Evolutionary conservation across 2,329 filamentous ascomycete genomes (phyloP), one percentile per base, ranked within the genome.

Genomic region (Apiospora arundinis): DNA sequence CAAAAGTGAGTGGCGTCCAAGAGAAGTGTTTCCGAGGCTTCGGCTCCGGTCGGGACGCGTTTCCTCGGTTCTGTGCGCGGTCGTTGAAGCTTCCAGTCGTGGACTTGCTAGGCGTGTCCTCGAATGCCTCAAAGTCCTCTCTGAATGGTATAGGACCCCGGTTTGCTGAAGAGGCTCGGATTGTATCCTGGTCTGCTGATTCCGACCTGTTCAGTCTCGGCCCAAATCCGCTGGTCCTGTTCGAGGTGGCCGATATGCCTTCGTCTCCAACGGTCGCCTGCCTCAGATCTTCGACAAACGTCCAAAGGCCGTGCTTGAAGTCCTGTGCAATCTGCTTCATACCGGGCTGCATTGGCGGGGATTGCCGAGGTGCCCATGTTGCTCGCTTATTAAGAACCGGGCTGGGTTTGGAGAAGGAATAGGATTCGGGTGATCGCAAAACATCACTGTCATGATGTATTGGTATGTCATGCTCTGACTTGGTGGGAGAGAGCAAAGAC

Each of bases 181-280:
- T 85, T 2, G 84, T 87, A 72, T 86, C 84, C 74, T 86, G 84
- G 70, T 85, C 82, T 45, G 77, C 82, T 45, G 77, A 80, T 48
- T 76, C 74, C 49, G 73, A 74, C 73, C 73, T 76, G 44, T 70
- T 72, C 8, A 74, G 70, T 37, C 78, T 76, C 3, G 76, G 70
- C 71, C 74, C 70, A 78, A 79, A 78, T 68, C 78, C 80, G 72
- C 74, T 79, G 72, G 80, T 82, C 63, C 81, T 75, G 72, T 82
- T 77, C 52, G 77, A 79, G n/a, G 78, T 81, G 18, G 90, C 91
- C 72, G 86, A 90, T 74, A 94, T 90, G 21, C 91, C 93, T 83
- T 99, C 96, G 70, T 99, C 96, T 32, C 96, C 96, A 8, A 99
- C 95, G 0, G 96, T 97, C 18, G 95, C 97, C 82, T 98, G 96